Percentiles rank a stretch among this genome's conserved stretches.
phyloP scores from a whole-genome alignment of 1,284 basidiomycete species.

The Sporisorium reilianum region DNA sequence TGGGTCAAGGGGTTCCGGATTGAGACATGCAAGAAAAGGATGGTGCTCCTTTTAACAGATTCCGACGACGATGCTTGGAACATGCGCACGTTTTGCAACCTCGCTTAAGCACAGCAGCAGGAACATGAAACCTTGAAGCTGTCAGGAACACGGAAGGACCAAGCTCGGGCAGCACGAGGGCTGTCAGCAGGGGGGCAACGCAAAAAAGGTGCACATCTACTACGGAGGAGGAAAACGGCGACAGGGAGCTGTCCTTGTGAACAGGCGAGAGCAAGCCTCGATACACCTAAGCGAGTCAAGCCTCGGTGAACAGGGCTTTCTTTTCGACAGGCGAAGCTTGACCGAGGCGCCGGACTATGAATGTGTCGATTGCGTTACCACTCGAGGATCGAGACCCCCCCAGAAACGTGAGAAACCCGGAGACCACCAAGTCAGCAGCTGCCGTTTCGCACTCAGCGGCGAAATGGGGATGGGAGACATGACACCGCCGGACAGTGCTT shows the following conservation, averaged over 20 bases:
- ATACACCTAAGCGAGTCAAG: too few species aligned
- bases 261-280: too few species aligned
- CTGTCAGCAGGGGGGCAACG: not conserved
- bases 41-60: constrained; percentile 21
- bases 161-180: not conserved
- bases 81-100: not conserved
- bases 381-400: not conserved
- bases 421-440: not conserved
- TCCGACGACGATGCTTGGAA: not conserved
- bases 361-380: not conserved
- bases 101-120: not conserved
- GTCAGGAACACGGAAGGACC: constrained; percentile 3
- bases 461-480: not conserved
- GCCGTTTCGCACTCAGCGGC: not conserved
- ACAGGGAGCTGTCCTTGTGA: too few species aligned
- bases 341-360: not conserved
- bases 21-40: constrained; percentile 2
- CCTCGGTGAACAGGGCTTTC: not conserved
- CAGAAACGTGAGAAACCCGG: not conserved
- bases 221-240: too few species aligned
- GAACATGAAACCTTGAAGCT: not conserved
- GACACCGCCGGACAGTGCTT: not conserved
- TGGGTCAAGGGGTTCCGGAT: constrained; percentile 20
- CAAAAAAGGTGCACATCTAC: not conserved
- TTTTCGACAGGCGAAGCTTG: not conserved